Conservation (phyloP, 2,329 filamentous ascomycete species). For the Apiospora malaysiana region DNA sequence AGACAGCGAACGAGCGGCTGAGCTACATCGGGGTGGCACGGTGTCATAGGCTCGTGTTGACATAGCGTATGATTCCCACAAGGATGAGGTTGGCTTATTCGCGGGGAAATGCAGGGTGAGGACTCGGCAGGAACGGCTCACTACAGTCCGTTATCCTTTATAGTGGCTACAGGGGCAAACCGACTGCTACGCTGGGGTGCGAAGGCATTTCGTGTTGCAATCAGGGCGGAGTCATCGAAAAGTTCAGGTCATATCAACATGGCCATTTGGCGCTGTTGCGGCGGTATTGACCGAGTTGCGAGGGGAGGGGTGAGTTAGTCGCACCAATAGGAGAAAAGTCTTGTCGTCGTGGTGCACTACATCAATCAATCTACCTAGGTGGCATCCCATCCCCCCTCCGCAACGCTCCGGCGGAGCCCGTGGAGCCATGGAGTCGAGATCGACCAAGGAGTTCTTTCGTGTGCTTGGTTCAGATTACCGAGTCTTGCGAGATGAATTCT, state of each 20-base stretch:
- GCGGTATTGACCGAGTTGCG: background rate
- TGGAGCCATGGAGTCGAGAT: background rate
- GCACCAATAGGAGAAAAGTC: background rate
- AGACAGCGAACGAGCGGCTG: background rate
- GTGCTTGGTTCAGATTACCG: constrained; percentile 5
- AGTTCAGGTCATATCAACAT: background rate
- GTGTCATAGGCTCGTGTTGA: background rate
- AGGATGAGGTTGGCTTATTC: background rate
- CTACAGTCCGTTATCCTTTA: constrained; percentile 1
- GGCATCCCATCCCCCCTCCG: background rate
- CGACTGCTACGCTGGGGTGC: constrained; percentile 5
- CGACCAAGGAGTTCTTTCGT: background rate
- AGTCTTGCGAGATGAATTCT: background rate
- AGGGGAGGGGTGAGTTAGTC: background rate
- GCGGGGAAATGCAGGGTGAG: background rate
- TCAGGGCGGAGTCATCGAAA: background rate
- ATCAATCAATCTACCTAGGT: background rate
- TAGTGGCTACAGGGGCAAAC: background rate
- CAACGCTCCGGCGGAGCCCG: background rate
- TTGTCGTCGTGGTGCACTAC: background rate
- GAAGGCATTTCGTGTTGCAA: background rate
- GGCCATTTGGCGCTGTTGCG: background rate
- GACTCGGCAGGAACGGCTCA: constrained; percentile 8
- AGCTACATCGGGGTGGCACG: background rate
- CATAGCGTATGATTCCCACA: background rate